Evolutionary conservation across 148 eudicot genomes (phyloP), one percentile per base, ranked within the genome.

Genomic region (Rhododendron williamsianum): DNA sequence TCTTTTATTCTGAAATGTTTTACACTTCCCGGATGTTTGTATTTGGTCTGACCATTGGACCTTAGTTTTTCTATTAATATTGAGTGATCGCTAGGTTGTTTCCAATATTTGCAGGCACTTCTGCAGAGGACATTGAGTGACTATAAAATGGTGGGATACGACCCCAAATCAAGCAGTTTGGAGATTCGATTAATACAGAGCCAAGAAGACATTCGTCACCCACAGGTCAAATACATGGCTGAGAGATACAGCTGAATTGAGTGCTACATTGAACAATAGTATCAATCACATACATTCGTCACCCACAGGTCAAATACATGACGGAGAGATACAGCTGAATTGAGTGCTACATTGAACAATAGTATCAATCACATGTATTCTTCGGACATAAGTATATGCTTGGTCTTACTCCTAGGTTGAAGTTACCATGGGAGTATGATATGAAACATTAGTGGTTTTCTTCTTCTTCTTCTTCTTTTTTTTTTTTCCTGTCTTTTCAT

Each of bases 151-250:
- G 95, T 91, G 72, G 98, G 99, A 76, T 93, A 91, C 83, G 94
- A 96, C 85, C 92, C 93, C 80, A 89, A 90, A 78, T 90, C 96
- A 15, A 96, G 97, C 92, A 96, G 99, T 89, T 92, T 96, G 86
- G 99, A 96, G 89, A 93, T 96, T 85, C 94, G 99, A 82, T 87
- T 96, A 88, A 91, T 93, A 79, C 99, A 96, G 85, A 94, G 96
- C 90, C 98, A 90, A 84, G 99, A 93, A 46, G 97, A 91, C 78
- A 93, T 96, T 82, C 92, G 96, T 86, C 89, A 93, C 84, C 97
- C 99, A 19, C 87, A 95, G 85, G 89, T 96, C 87, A 93, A 88
- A 82, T 93, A 86, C 89, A 91, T 78, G 78, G 94, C 97, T 45
- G 90, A 91, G 90, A 90, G 82, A 87, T 96, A 92, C 88, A 86